Evolutionary conservation across 1,284 basidiomycete genomes (phyloP), one percentile per base, ranked within the genome.

Genomic region (Naganishia albida): DNA sequence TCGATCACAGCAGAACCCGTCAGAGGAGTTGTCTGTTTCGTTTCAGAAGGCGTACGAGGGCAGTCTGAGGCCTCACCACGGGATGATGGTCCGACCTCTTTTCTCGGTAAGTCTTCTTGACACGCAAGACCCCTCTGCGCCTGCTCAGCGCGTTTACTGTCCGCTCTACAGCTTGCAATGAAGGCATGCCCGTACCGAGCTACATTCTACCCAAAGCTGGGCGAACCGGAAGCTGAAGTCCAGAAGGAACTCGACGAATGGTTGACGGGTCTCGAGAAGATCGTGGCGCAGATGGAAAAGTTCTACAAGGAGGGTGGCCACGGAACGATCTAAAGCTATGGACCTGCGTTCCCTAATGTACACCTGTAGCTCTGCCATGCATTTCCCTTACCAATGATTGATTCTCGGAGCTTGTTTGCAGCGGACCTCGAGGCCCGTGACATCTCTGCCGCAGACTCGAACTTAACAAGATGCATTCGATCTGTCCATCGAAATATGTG

Each of bases 161-260:
- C 7, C 26, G 16, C 43, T 7, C 30, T 7, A 30, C 16, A 93
- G 90, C 85, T 94, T 52, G 95, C 95, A 6, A 93, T 99, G 91
- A 96, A 90, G 75, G 93, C 94, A 0, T 97, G 93, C 81, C 95
- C 95, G 0, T 91, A 91, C 80, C 90, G 94, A 67, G 85, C 83
- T 18, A 88, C 88, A 71, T 95, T 99, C 80, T 97, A 93, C 79
- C 82, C 83, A 52, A 97, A 96, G 79, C 85, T 99, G 53, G 90
- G 90, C 23, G 82, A 86, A 51, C 82, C 89, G 2, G 80, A 84
- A 56, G 87, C 87, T 38, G 85, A 85, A 71, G 84, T 97, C 66
- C 81, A 86, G 67, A 82, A 83, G 62, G 87, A 89, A 70, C 83
- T 97, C 50, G 81, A 81, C 48, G 86, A 84, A 68, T 99, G 94